Conservation (phyloP, 148 eudicot genomes). For the Cornus kousa region DNA sequence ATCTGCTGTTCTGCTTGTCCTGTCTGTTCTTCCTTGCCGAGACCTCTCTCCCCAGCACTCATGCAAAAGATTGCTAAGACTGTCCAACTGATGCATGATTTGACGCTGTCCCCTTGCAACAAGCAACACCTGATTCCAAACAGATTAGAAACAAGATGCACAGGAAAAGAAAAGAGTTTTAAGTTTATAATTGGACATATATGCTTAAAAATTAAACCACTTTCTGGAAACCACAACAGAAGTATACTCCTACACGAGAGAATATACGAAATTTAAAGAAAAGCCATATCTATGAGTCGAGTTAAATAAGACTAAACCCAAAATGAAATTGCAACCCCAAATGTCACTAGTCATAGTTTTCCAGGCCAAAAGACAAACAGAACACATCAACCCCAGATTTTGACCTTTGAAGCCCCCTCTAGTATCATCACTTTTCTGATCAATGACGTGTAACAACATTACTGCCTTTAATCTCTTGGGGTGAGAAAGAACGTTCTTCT, state of each 20-base stretch:
- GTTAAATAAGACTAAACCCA: neutral
- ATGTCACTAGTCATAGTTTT: neutral
- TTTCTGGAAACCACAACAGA: neutral
- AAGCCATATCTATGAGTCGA: neutral
- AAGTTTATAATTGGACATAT: neutral
- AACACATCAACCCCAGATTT: neutral
- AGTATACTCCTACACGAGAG: neutral
- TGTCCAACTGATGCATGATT: slow-evolving; percentile 76
- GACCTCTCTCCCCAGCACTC: slow-evolving; percentile 54
- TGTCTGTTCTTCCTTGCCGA: slow-evolving; percentile 36
- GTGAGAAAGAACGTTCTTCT: neutral
- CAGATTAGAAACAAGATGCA: neutral
- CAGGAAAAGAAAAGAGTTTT: neutral
- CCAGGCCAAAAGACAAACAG: neutral
- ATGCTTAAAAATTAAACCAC: neutral
- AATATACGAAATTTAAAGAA: neutral
- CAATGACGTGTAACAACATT: neutral
- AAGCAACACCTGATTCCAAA: slow-evolving; percentile 46
- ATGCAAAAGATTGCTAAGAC: slow-evolving; percentile 56
- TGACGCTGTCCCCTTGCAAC: slow-evolving; percentile 74
- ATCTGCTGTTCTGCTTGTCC: slow-evolving; percentile 26
- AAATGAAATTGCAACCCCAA: neutral
- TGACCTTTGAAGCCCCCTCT: neutral
- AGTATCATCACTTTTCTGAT: neutral
- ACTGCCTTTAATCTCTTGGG: neutral